phyloP scores from a whole-genome alignment of 148 eudicot species.

The Rhododendron ferrugineum region DNA sequence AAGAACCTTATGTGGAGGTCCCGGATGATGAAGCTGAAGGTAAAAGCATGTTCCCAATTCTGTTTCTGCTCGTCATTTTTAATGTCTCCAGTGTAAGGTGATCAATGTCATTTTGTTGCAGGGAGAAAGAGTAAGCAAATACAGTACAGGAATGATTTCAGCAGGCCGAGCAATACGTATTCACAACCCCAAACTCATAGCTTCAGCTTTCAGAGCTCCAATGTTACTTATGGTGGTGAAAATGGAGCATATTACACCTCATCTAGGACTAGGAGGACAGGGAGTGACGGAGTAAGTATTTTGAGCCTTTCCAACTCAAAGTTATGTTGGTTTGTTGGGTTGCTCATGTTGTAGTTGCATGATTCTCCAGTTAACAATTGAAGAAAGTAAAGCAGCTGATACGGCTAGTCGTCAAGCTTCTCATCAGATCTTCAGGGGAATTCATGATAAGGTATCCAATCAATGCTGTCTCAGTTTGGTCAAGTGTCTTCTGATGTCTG shows the following conservation, averaged over 20 bases:
- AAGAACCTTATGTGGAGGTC: conserved; percentile 50
- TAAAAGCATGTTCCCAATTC: conserved; percentile 6
- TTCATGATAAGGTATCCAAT: conserved; percentile 61
- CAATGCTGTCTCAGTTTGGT: not conserved
- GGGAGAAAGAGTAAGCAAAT: conserved; percentile 47
- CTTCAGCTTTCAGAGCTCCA: conserved; percentile 76
- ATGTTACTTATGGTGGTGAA: conserved; percentile 78
- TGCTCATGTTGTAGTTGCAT: conserved; percentile 6
- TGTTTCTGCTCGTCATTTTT: not conserved
- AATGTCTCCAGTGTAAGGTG: not conserved
- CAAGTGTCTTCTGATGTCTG: not conserved
- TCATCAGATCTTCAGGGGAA: conserved; percentile 77
- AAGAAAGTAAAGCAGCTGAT: conserved; percentile 91
- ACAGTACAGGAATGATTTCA: conserved; percentile 33
- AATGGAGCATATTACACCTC: conserved; percentile 73
- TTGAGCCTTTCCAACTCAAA: not conserved
- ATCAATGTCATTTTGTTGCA: conserved; percentile 24
- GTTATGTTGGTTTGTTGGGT: not conserved
- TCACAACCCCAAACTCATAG: conserved; percentile 49
- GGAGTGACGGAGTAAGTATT: conserved; percentile 81
- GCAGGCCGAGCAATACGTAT: conserved; percentile 26
- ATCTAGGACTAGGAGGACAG: conserved; percentile 59
- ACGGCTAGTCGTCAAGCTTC: conserved; percentile 68
- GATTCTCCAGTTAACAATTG: conserved; percentile 52
- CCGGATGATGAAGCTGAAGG: conserved; percentile 83